Conservation (phyloP, 495 filamentous ascomycete genomes). For the Hypoxylon fragiforme region DNA sequence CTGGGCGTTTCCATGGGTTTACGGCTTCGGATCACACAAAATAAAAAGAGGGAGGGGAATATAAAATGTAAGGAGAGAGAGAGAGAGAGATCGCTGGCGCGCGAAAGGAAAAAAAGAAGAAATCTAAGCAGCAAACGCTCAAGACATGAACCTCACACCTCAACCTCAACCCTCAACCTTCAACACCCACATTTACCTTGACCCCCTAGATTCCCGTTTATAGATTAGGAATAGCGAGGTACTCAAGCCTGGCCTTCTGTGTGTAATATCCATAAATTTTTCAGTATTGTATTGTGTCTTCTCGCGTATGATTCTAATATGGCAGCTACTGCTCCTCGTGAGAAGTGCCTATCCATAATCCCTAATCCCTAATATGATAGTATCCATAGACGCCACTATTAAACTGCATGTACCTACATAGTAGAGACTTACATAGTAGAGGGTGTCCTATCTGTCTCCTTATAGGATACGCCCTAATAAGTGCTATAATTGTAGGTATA, state of each 20-base stretch:
- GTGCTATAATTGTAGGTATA: too few species aligned
- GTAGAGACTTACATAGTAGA: too few species aligned
- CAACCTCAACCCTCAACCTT: neutral
- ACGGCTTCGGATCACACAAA: constrained; percentile 2
- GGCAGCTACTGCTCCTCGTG: too few species aligned
- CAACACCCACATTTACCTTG: neutral
- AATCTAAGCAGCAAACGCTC: neutral
- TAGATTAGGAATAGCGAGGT: constrained; percentile 2
- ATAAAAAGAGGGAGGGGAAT: constrained; percentile 1
- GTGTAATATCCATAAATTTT: constrained; percentile 2
- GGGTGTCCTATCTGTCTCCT: too few species aligned
- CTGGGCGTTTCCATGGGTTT: constrained; percentile 10
- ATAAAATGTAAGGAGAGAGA: neutral
- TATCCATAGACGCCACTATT: too few species aligned
- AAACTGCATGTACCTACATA: too few species aligned
- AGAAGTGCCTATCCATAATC: too few species aligned
- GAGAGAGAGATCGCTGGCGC: too few species aligned
- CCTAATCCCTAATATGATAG: too few species aligned
- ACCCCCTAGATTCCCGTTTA: neutral
- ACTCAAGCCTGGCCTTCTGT: neutral
- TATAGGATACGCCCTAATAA: too few species aligned
- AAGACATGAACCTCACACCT: neutral
- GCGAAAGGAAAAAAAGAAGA: neutral
- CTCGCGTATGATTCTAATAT: too few species aligned
- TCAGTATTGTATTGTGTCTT: too few species aligned